Evolutionary conservation across 306 rosid genomes (phyloP).

Genomic region (Biancaea sappan): DNA sequence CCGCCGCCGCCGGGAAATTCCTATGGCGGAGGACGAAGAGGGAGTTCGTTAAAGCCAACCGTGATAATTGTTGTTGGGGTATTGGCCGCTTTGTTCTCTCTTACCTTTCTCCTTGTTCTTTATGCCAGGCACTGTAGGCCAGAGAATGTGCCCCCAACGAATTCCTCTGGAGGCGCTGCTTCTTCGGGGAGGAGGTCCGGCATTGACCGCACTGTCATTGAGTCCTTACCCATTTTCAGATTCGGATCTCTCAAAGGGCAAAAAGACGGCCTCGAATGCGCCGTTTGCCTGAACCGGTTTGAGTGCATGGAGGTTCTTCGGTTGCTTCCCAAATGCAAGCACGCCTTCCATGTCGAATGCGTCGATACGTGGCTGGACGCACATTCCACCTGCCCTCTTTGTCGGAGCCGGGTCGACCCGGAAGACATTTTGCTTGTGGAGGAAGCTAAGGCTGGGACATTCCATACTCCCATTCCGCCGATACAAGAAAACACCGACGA

Average conservation of each 20-base stretch:
- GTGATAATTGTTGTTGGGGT: constrained; percentile 53
- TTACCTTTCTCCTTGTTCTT: constrained; percentile 74
- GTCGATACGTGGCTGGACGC: constrained; percentile 99
- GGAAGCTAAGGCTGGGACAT: constrained; percentile 35
- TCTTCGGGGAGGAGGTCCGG: constrained; percentile 62
- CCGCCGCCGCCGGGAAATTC: neutral
- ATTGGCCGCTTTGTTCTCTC: constrained; percentile 58
- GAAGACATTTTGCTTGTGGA: constrained; percentile 73
- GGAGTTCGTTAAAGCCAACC: constrained; percentile 56
- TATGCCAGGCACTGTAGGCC: constrained; percentile 74
- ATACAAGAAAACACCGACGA: neutral
- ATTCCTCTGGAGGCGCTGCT: neutral
- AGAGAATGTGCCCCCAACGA: neutral
- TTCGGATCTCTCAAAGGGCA: constrained; percentile 67
- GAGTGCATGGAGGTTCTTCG: constrained; percentile 71
- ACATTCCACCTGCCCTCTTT: constrained; percentile 93
- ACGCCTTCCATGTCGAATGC: constrained; percentile 95
- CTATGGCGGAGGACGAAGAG: neutral
- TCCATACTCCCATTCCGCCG: constrained; percentile 14
- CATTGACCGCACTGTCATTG: constrained; percentile 66
- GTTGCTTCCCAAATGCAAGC: constrained; percentile 83
- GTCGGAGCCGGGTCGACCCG: constrained; percentile 84
- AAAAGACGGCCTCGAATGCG: constrained; percentile 79
- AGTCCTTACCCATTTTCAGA: constrained; percentile 77
- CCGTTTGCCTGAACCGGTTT: constrained; percentile 69